These are phyloP conservation scores for Torulaspora microellipsoides DNA, from an alignment of 805 yeast species.

Conservation along the genomic window DNA sequence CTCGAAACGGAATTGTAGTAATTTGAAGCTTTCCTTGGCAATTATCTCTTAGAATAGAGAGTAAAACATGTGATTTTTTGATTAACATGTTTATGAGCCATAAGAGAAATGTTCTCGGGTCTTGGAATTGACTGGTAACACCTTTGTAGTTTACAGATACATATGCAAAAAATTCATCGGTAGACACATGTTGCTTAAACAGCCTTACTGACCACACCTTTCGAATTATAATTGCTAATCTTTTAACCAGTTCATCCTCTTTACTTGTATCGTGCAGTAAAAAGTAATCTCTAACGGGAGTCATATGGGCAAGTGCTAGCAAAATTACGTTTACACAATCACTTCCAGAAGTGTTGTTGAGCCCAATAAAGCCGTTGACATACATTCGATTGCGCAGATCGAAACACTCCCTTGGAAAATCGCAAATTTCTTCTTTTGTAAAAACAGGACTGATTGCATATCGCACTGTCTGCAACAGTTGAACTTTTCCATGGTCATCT, in stretches of 20 bases:
- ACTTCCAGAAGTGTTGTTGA: constrained; percentile 42
- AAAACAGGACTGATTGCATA: constrained; percentile 51
- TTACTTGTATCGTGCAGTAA: constrained; percentile 28
- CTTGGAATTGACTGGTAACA: constrained; percentile 39
- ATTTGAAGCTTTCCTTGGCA: constrained; percentile 53
- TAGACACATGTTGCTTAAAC: constrained; percentile 59
- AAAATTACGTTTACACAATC: constrained; percentile 56
- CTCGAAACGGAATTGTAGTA: constrained; percentile 26
- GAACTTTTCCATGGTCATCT: constrained; percentile 22
- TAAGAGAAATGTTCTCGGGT: constrained; percentile 53
- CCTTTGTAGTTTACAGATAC: constrained; percentile 43
- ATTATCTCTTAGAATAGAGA: constrained; percentile 27
- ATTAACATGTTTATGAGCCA: constrained; percentile 56
- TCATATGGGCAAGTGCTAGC: constrained; percentile 52
- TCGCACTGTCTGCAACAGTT: constrained; percentile 48
- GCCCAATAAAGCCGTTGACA: constrained; percentile 60
- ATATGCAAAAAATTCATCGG: constrained; percentile 57
- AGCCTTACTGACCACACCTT: constrained; percentile 62
- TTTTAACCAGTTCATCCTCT: constrained; percentile 37
- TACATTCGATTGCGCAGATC: constrained; percentile 48
- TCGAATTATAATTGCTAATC: constrained; percentile 45
- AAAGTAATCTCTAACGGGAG: constrained; percentile 44
- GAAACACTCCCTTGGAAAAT: constrained; percentile 31
- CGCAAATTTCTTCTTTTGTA: constrained; percentile 31
- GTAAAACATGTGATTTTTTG: constrained; percentile 28